Percentiles rank a stretch among this genome's conserved stretches.
phyloP scores from a whole-genome alignment of 2,329 filamentous ascomycete species.

The Didymella keratinophila region DNA sequence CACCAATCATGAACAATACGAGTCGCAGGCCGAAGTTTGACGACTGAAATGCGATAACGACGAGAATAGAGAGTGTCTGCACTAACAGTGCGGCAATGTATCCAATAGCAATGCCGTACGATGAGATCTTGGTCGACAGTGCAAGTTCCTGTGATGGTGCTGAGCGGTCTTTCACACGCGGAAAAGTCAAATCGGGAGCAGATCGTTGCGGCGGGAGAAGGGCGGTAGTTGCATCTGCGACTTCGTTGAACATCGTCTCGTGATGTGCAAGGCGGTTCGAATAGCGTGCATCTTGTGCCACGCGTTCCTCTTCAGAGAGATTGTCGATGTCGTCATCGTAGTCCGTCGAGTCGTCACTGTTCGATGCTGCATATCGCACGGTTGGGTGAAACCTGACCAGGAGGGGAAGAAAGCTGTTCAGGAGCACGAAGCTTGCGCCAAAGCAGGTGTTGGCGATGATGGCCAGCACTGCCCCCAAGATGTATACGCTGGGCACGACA shows the following conservation, averaged over 20 bases:
- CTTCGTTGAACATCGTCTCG: slow-evolving; percentile 37
- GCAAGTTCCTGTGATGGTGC: slow-evolving; percentile 72
- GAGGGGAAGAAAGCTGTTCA: slow-evolving; percentile 94
- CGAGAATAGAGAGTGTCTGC: slow-evolving; percentile 79
- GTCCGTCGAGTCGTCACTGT: slow-evolving; percentile 31
- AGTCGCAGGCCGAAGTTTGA: slow-evolving; percentile 87
- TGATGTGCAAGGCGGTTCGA: slow-evolving; percentile 38
- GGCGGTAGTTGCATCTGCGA: slow-evolving; percentile 48
- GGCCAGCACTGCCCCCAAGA: slow-evolving; percentile 82
- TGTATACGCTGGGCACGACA: slow-evolving; percentile 75
- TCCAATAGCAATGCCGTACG: slow-evolving; percentile 90
- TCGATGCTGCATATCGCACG: slow-evolving; percentile 50
- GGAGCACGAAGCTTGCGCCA: slow-evolving; percentile 90
- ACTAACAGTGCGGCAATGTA: slow-evolving; percentile 87
- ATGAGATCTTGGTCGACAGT: slow-evolving; percentile 89
- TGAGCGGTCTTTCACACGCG: slow-evolving; percentile 39
- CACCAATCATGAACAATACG: slow-evolving; percentile 83
- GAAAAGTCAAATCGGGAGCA: slow-evolving; percentile 40
- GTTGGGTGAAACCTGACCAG: slow-evolving; percentile 85
- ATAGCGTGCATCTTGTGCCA: slow-evolving; percentile 37
- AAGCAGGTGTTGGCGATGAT: slow-evolving; percentile 94
- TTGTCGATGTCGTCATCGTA: slow-evolving; percentile 39
- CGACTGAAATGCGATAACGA: slow-evolving; percentile 68
- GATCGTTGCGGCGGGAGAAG: slow-evolving; percentile 44
- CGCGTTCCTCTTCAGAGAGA: slow-evolving; percentile 28